Evolutionary conservation across 495 filamentous ascomycete species (phyloP).

Genomic region (Platismatia glauca): DNA sequence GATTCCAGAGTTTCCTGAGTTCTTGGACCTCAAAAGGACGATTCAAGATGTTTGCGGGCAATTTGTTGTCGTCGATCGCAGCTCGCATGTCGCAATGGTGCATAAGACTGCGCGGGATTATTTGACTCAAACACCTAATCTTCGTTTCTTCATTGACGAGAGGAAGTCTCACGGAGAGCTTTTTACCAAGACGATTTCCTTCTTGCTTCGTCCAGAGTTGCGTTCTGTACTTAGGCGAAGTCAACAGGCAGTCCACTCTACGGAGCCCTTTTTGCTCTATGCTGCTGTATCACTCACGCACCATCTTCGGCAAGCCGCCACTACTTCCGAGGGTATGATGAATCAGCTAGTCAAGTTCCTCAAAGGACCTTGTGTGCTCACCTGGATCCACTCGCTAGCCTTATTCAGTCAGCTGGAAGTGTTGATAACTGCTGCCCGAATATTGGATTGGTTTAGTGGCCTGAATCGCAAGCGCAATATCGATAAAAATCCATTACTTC

Average conservation of each 20-base stretch:
- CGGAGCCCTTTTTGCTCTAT: conserved; percentile 17
- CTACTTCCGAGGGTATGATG: conserved; percentile 4
- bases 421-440: conserved; percentile 8
- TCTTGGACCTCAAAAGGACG: conserved; percentile 25
- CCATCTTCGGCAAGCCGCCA: conserved; percentile 17
- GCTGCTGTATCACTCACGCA: conserved; percentile 16
- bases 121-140: conserved; percentile 15
- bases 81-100: conserved; percentile 25
- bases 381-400: conserved; percentile 19
- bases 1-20: conserved; percentile 25
- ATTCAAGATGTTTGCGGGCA: conserved; percentile 33
- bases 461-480: not conserved
- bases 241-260: not conserved
- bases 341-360: conserved; percentile 14
- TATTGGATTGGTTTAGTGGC: conserved; percentile 2
- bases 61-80: conserved; percentile 28
- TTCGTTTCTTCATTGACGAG: conserved; percentile 7
- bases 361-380: conserved; percentile 15
- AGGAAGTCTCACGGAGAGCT: conserved; percentile 12
- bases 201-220: conserved; percentile 9
- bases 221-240: not conserved
- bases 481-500: conserved; percentile 4
- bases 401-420: conserved; percentile 10
- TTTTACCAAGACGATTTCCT: conserved; percentile 16
- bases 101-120: conserved; percentile 34